phyloP scores from a whole-genome alignment of 768 basidiomycete species.

The Naganishia onofrii region DNA sequence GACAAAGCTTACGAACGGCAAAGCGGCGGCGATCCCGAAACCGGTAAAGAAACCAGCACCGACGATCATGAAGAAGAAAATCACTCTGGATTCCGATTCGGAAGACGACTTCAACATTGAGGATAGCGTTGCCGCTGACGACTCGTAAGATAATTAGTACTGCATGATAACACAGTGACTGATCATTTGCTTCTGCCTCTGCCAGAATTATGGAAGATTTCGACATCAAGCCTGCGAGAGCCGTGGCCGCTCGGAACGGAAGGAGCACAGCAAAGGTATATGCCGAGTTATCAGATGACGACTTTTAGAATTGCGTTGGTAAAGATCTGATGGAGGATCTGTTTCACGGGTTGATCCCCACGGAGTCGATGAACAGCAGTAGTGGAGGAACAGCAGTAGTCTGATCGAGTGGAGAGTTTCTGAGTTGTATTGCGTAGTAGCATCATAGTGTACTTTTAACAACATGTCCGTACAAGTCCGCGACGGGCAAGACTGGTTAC shows the following conservation, averaged over 20 bases:
- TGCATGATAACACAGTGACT: conserved; percentile 46
- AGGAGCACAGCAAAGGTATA: neutral
- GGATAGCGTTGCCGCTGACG: conserved; percentile 53
- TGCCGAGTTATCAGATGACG: conserved; percentile 29
- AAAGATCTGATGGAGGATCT: neutral
- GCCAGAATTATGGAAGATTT: conserved; percentile 15
- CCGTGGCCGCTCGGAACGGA: neutral
- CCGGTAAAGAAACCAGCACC: conserved; percentile 39
- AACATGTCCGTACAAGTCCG: neutral
- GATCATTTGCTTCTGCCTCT: neutral
- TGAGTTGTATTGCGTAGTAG: conserved; percentile 22
- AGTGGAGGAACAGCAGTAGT: too few relatives aligned
- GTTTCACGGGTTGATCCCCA: too few relatives aligned
- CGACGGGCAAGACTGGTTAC: too few relatives aligned
- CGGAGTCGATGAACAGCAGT: too few relatives aligned
- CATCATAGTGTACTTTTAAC: conserved; percentile 14
- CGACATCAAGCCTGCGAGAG: conserved; percentile 13
- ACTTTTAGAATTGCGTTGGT: conserved; percentile 21
- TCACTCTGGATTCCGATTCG: conserved; percentile 17
- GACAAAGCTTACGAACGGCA: conserved; percentile 33
- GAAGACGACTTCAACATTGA: conserved; percentile 52
- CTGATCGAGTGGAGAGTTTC: neutral
- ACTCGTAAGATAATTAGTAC: neutral
- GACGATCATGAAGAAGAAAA: conserved; percentile 35
- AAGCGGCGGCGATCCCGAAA: conserved; percentile 33